These are phyloP conservation scores for Linderina pennispora DNA, from an alignment of 192 early-diverging fungal genomes.

Conservation along the genomic window DNA sequence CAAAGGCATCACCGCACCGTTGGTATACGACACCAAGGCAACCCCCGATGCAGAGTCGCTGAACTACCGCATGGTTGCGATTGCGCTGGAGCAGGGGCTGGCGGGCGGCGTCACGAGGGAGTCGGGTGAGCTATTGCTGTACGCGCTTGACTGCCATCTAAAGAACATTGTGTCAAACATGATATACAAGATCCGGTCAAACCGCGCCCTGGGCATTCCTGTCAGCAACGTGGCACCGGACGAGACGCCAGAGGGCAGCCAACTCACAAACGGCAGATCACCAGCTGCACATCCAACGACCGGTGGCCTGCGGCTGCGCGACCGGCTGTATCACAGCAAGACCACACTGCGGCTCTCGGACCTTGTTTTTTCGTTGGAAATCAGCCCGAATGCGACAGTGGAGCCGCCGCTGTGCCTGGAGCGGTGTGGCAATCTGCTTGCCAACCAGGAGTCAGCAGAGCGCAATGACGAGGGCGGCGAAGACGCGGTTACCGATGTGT, in stretches of 20 bases:
- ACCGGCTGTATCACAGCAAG: constrained; percentile 39
- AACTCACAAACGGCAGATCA: too few relatives aligned
- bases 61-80: constrained; percentile 58
- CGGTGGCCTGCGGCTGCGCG: constrained; percentile 35
- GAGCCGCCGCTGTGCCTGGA: constrained; percentile 60
- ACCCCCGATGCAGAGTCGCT: constrained; percentile 61
- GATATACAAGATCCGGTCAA: constrained; percentile 58
- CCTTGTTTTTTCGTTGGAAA: constrained; percentile 56
- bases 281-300: constrained; percentile 15
- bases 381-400: constrained; percentile 59
- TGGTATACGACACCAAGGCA: constrained; percentile 61
- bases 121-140: constrained; percentile 56
- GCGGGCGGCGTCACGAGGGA: constrained; percentile 58
- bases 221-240: constrained; percentile 11
- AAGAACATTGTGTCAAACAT: constrained; percentile 62
- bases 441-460: too few relatives aligned
- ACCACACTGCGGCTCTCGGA: constrained; percentile 50
- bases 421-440: constrained; percentile 50
- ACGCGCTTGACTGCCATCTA: constrained; percentile 65
- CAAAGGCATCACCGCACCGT: constrained; percentile 59
- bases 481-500: too few relatives aligned
- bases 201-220: constrained; percentile 54
- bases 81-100: constrained; percentile 62
- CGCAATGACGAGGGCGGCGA: constrained; percentile 27
- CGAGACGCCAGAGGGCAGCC: constrained; percentile 1